These are phyloP conservation scores for Pythium phragmiticola DNA, from an alignment of 352 stramenopile species.

Conservation along the genomic window DNA sequence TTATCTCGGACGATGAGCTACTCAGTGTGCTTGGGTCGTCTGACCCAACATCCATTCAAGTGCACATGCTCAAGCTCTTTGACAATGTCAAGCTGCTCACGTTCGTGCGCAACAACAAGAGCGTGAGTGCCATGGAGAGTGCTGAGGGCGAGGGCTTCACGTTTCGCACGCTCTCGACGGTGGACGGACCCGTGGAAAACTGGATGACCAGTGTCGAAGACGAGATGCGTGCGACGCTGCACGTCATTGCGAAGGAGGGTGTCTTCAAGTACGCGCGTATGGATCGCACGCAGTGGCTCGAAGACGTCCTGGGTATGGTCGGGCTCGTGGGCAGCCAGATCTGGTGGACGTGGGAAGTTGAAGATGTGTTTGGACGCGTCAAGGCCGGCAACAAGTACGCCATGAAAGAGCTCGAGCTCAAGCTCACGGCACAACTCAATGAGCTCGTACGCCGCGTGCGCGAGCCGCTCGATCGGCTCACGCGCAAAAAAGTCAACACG, in stretches of 20 bases:
- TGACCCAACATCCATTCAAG: conserved; percentile 91
- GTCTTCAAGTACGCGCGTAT: conserved; percentile 91
- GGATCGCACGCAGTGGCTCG: conserved; percentile 86
- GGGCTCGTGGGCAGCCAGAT: conserved; percentile 91
- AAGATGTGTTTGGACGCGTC: conserved; percentile 91
- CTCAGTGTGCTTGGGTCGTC: conserved; percentile 90
- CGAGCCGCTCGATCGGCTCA: conserved; percentile 80
- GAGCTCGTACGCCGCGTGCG: conserved; percentile 90
- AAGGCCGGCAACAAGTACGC: conserved; percentile 91
- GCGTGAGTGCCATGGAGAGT: conserved; percentile 89
- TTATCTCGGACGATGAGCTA: conserved; percentile 94
- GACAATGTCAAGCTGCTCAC: conserved; percentile 93
- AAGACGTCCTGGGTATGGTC: conserved; percentile 91
- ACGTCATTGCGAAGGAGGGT: conserved; percentile 91
- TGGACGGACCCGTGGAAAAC: conserved; percentile 90
- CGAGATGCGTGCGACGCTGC: conserved; percentile 88
- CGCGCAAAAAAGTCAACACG: conserved; percentile 93
- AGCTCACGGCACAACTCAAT: conserved; percentile 89
- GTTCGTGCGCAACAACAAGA: conserved; percentile 90
- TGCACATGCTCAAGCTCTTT: conserved; percentile 95
- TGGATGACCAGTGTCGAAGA: conserved; percentile 94
- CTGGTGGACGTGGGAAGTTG: conserved; percentile 94
- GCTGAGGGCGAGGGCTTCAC: conserved; percentile 89
- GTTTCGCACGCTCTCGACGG: conserved; percentile 68
- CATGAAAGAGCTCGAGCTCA: conserved; percentile 91